Conservation (phyloP, 768 basidiomycete species). For the Boletus insuetus region DNA sequence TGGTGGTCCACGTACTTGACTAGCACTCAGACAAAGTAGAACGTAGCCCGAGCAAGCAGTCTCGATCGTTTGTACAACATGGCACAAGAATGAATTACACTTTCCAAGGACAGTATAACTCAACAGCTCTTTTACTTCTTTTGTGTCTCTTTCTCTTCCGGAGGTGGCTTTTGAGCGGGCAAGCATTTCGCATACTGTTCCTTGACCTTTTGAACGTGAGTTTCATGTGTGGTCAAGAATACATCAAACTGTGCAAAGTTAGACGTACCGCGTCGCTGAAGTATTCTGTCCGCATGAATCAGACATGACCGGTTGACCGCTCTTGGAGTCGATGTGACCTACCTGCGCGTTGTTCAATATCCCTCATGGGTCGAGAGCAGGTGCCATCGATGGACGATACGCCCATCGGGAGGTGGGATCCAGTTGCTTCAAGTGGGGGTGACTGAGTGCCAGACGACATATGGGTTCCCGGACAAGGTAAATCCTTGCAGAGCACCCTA, state of each 20-base stretch:
- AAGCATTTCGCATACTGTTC: slow-evolving; percentile 16
- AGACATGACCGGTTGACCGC: not conserved
- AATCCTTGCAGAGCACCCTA: not conserved
- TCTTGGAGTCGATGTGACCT: slow-evolving; percentile 1
- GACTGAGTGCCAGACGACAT: slow-evolving; percentile 47
- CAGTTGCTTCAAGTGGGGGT: slow-evolving; percentile 52
- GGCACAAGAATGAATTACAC: not conserved
- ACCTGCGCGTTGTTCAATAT: slow-evolving; percentile 48
- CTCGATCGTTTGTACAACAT: slow-evolving; percentile 5
- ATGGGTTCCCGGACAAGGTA: not conserved
- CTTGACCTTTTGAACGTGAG: slow-evolving; percentile 13
- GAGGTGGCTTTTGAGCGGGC: slow-evolving; percentile 8
- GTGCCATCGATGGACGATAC: slow-evolving; percentile 42
- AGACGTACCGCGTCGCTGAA: slow-evolving; percentile 29
- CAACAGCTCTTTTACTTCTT: not conserved
- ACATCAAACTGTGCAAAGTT: not conserved
- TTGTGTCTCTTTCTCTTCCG: slow-evolving; percentile 7
- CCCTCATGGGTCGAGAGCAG: slow-evolving; percentile 36
- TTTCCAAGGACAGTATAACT: not conserved
- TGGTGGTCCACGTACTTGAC: slow-evolving; percentile 72
- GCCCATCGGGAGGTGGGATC: slow-evolving; percentile 47
- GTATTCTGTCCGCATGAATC: slow-evolving; percentile 17
- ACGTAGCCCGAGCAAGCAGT: not conserved
- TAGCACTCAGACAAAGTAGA: slow-evolving; percentile 11
- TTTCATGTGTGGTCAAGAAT: not conserved